These are phyloP conservation scores for Stagonosporopsis tanaceti DNA, from an alignment of 2,329 filamentous ascomycete species.

Conservation along the genomic window DNA sequence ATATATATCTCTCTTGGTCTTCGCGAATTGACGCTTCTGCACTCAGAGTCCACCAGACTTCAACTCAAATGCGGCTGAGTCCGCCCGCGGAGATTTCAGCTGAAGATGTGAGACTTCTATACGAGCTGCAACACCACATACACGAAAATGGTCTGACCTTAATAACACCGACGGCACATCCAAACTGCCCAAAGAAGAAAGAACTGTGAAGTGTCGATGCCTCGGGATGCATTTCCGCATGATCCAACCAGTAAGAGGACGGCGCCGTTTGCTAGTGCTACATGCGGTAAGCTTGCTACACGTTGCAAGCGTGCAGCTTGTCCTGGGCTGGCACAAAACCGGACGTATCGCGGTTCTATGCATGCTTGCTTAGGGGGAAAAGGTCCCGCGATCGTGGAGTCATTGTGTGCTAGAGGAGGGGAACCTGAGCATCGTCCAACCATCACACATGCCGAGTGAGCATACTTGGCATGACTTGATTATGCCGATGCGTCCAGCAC, in stretches of 20 bases:
- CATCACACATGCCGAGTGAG: not conserved
- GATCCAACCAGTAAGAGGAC: constrained; percentile 5
- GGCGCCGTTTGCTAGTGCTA: not conserved
- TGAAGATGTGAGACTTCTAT: not conserved
- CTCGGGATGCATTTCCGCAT: constrained; percentile 10
- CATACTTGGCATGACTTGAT: not conserved
- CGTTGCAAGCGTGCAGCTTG: constrained; percentile 1
- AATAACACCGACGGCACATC: not conserved
- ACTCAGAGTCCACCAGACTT: not conserved
- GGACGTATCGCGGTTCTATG: not conserved
- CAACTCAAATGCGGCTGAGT: not conserved
- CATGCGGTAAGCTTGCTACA: constrained; percentile 19
- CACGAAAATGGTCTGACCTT: not conserved
- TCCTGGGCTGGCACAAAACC: not conserved
- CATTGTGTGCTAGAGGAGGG: not conserved
- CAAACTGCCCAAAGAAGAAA: constrained; percentile 10
- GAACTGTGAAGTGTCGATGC: constrained; percentile 7
- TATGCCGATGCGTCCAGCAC: not conserved
- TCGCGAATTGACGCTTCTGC: not conserved
- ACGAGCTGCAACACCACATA: not conserved
- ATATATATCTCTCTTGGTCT: not conserved
- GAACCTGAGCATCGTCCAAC: not conserved
- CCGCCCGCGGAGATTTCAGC: not conserved
- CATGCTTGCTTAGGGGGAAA: not conserved
- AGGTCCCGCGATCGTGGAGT: not conserved